These are phyloP conservation scores for Termitomyces heimii DNA, from an alignment of 768 basidiomycete genomes.

Conservation along the genomic window DNA sequence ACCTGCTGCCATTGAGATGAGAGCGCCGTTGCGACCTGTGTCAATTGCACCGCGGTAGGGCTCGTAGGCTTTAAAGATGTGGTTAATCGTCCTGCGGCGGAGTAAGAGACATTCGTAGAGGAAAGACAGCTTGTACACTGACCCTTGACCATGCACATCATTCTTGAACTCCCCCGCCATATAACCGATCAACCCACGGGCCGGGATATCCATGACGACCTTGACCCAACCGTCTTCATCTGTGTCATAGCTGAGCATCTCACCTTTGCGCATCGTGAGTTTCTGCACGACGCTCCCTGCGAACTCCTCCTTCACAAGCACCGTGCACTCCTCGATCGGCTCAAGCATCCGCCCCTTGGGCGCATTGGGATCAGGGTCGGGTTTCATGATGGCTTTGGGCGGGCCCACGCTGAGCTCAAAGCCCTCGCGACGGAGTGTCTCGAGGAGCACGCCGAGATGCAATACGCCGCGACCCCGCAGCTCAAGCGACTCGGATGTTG, in stretches of 20 bases:
- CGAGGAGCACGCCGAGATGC: slow-evolving; percentile 45
- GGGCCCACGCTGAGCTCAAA: slow-evolving; percentile 41
- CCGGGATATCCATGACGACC: slow-evolving; percentile 43
- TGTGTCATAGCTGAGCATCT: slow-evolving; percentile 40
- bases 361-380: slow-evolving; percentile 27
- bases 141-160: slow-evolving; percentile 47
- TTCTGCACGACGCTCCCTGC: slow-evolving; percentile 44
- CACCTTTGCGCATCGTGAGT: slow-evolving; percentile 43
- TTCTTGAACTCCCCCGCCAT: slow-evolving; percentile 49
- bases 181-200: slow-evolving; percentile 43
- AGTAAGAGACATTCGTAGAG: neutral
- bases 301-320: slow-evolving; percentile 40
- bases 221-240: slow-evolving; percentile 42
- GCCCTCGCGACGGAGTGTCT: slow-evolving; percentile 43
- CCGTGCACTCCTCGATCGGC: slow-evolving; percentile 41
- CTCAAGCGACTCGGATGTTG: slow-evolving; percentile 43
- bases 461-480: slow-evolving; percentile 43
- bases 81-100: slow-evolving; percentile 36
- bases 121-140: neutral
- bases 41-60: slow-evolving; percentile 37
- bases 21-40: slow-evolving; percentile 40
- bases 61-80: slow-evolving; percentile 46
- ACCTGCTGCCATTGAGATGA: slow-evolving; percentile 41
- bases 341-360: slow-evolving; percentile 32
- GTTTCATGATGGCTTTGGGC: slow-evolving; percentile 45